Conservation (phyloP, 345 rosid genomes). For the Atalantia buxifolia region DNA sequence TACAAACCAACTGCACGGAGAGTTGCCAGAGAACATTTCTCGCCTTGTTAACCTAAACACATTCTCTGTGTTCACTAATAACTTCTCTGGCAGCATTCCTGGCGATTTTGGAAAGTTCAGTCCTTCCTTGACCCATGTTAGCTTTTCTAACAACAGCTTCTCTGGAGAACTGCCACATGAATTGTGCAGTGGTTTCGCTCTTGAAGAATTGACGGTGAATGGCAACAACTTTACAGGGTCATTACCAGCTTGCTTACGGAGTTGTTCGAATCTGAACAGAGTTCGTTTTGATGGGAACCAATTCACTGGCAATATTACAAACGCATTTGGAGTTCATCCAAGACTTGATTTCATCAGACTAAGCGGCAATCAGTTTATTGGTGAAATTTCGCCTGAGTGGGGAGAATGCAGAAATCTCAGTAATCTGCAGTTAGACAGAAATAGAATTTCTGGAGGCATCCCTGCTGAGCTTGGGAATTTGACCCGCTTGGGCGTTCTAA, state of each 20-base stretch:
- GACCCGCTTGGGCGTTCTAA: conserved; percentile 31
- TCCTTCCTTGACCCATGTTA: conserved; percentile 31
- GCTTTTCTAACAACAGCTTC: conserved; percentile 64
- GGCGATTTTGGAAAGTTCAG: conserved; percentile 49
- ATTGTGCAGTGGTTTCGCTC: conserved; percentile 42
- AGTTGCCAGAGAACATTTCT: conserved; percentile 52
- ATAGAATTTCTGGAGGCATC: conserved; percentile 50
- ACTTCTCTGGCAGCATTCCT: conserved; percentile 51
- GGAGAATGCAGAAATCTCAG: conserved; percentile 58
- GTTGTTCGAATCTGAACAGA: conserved; percentile 34
- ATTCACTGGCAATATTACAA: conserved; percentile 52
- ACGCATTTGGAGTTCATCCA: conserved; percentile 52
- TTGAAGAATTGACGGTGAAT: conserved; percentile 33
- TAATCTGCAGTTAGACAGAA: conserved; percentile 46
- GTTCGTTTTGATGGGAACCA: conserved; percentile 49
- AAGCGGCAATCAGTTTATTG: conserved; percentile 46
- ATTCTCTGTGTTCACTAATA: conserved; percentile 44
- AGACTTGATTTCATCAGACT: conserved; percentile 35
- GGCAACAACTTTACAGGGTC: conserved; percentile 53
- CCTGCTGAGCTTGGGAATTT: conserved; percentile 54
- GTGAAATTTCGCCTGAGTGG: conserved; percentile 53
- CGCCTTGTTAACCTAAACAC: conserved; percentile 24
- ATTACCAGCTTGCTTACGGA: conserved; percentile 54
- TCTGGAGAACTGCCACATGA: conserved; percentile 54
- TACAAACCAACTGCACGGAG: conserved; percentile 47